Evolutionary conservation across 306 rosid species (phyloP), one percentile per base, ranked within the genome.

Genomic region (Begonia fuchsioides): DNA sequence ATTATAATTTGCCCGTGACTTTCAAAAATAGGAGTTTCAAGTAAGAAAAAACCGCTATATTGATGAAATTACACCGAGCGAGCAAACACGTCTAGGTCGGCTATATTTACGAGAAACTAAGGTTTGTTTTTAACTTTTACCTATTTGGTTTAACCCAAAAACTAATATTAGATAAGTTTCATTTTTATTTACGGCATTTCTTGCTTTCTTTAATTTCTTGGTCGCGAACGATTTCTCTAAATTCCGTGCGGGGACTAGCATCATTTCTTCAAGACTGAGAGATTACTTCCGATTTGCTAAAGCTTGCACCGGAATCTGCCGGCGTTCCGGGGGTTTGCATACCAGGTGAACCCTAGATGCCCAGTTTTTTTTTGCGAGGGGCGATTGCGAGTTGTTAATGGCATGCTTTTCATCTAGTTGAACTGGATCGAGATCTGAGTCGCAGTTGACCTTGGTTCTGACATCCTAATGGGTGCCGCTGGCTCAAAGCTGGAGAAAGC

Each of bases 401-500:
- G 45, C 45, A 41, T 10, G 0, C 45, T 11, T 10, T 41, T 41
- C 45, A 2, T 41, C 14, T 3, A 41, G 45, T 41, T 41, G 45
- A 41, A 41, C 14, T 1, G 45, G 1, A 41, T 51, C 17, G 12
- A 60, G 90, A 81, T 84, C 81, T 78, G 72, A 74, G 64, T 63
- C 39, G 52, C 39, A 8, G 44, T 32, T 52, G 71, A 55, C 72
- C 14, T 57, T 44, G 44, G 43, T 50, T 49, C 71, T 65, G 51
- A 73, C 68, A 51, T 61, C 67, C 62, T 56, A 14, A 86, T 92
- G 98, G 98, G 98, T 75, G 94, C 93, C 49, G 80, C 96, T 47
- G 98, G 98, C 65, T 92, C 98, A 18, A 92, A 92, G 74, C 98
- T 92, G 41, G 98, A 85, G 80, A 92, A 85, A 67, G 98, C 96